Evolutionary conservation across 805 yeast genomes (phyloP), one percentile per base, ranked within the genome.

Genomic region (Metschnikowia lochheadii): DNA sequence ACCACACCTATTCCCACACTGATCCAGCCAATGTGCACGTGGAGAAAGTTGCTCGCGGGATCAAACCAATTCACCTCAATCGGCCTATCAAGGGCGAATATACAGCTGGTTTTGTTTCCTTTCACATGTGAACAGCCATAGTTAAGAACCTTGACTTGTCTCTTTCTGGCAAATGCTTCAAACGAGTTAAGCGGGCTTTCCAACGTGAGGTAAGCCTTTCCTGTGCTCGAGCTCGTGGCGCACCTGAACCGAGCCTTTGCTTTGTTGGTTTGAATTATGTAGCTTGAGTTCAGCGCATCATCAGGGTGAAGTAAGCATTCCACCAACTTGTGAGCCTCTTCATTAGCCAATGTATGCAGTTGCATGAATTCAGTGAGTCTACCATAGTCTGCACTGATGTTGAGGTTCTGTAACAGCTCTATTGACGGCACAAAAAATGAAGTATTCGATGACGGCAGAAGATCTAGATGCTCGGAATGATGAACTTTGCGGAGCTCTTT

Each of bases 401-500:
- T 84, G 34, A 75, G 81, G 53, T 74, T 68, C 8, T 63, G 57
- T 51, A 89, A 63, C 0, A 89, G 80, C 15, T 76, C 75, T 2
- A 80, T 68, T 0, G 84, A 76, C 0, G 98, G 97, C 0, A 89
- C 78, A 23, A 91, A 65, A n/a, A 90, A 64, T 0, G 97, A 87
- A 49, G 59, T 72, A 3, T 62, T 73, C 6, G 53, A 42, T 76
- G 44, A 72, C 65, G 26, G 63, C 7, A 49, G 46, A 14, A 49
- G 56, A 26, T 57, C 67, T 21, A 72, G 62, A 2, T 70, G 62
- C 4, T 87, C 62, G 0, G 80, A 68, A 8, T 74, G 57, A 1
- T 69, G 46, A 31, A 84, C 60, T 29, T 73, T 54, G 3, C 76
- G 80, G 46, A 75, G 73, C 2, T 63, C 52, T 14, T 72, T 66